These are phyloP conservation scores for Chenopodium suecicum DNA, from an alignment of 148 eudicot species.

Conservation along the genomic window DNA sequence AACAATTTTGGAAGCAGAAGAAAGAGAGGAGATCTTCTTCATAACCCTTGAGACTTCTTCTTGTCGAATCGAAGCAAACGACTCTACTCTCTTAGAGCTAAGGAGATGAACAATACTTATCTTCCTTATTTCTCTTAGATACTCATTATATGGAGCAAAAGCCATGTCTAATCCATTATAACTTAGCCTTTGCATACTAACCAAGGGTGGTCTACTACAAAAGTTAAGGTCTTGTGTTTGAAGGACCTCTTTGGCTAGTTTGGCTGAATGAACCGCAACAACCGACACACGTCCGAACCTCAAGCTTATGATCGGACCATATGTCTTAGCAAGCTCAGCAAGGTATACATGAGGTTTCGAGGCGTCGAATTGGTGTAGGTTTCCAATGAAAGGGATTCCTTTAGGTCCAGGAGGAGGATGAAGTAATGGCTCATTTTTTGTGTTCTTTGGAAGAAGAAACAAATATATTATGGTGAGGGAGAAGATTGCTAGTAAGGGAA, in stretches of 20 bases:
- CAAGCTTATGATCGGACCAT: constrained; percentile 25
- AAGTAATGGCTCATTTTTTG: neutral
- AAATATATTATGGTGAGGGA: neutral
- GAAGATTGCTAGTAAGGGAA: neutral
- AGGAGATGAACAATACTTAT: constrained; percentile 22
- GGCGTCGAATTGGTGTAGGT: constrained; percentile 9
- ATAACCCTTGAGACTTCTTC: constrained; percentile 28
- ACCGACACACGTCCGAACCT: constrained; percentile 12
- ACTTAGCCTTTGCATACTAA: neutral
- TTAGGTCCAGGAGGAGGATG: constrained; percentile 25
- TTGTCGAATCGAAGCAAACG: constrained; percentile 10
- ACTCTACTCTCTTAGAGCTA: constrained; percentile 23
- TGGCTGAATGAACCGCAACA: constrained; percentile 18
- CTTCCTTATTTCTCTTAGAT: constrained; percentile 25
- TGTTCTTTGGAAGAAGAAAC: neutral
- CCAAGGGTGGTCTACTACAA: constrained; percentile 8
- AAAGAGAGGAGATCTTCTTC: neutral
- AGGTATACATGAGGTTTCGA: constrained; percentile 19
- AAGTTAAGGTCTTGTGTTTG: constrained; percentile 25
- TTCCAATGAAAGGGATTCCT: constrained; percentile 31
- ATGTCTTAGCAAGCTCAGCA: constrained; percentile 17
- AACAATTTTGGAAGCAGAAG: constrained; percentile 4
- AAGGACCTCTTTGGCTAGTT: constrained; percentile 17
- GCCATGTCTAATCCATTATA: constrained; percentile 21
- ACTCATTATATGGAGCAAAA: constrained; percentile 7